Evolutionary conservation across 106 monocot genomes (phyloP), one percentile per base, ranked within the genome.

Genomic region (Vanilla planifolia): DNA sequence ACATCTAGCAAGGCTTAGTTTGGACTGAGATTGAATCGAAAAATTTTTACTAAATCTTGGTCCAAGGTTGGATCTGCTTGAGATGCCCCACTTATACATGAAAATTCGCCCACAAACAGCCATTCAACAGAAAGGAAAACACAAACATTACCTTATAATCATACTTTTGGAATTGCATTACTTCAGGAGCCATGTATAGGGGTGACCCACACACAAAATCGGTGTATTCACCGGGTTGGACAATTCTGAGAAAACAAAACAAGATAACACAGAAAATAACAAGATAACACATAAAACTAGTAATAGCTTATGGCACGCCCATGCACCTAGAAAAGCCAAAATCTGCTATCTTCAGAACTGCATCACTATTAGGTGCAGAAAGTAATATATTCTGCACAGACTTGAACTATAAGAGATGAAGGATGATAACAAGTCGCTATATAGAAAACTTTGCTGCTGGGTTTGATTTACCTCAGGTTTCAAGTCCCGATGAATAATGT

Each of bases 121-220:
- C 29, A 29, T 24, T 46, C 8, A 46, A 60, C 20, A 30, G 11
- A 64, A 30, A 55, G n/a, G 52, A 2, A 67, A 9, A 63, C 6
- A 4, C 2, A 30, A 23, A 2, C 13, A 21, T 60, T 70, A 82
- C 81, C 82, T 82, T 79, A 29, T 65, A 42, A 45, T 88, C 70
- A 45, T 83, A 82, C 56, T 83, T 77, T 29, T 79, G 69, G 56
- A 83, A 88, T 28, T 64, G 73, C 76, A 88, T 72, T n/a, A 79
- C 73, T 76, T 88, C 87, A 27, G 82, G 82, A 48, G 76, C 79
- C 87, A 82, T 82, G 62, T 88, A 82, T 23, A 74, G 65, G 28
- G 76, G 68, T 11, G 88, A 59, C 7, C 82, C 88, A 61, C 88
- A 88, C 22, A 73, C 79, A 34, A 30, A 61, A 24, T 79, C 76